A percentile compares a stretch with the other conserved stretches of the same genome.
phyloP scores from a whole-genome alignment of 345 rosid species.

The Populus nigra region DNA sequence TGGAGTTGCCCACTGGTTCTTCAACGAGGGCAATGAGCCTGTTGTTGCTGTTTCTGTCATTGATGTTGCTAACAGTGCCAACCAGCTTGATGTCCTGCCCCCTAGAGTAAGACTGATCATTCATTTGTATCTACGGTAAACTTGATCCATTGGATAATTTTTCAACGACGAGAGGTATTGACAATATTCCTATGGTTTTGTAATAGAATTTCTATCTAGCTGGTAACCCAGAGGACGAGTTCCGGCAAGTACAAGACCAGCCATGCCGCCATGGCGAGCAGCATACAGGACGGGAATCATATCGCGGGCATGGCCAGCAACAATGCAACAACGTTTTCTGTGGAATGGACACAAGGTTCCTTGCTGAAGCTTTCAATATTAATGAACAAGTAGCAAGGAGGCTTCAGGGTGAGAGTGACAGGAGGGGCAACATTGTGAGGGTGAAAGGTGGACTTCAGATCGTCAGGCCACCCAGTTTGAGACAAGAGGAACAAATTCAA shows the following conservation, averaged over 20 bases:
- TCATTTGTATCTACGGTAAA: background rate
- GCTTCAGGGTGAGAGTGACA: slow-evolving; percentile 46
- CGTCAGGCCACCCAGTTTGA: slow-evolving; percentile 14
- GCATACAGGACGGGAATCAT: background rate
- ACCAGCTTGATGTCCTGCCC: slow-evolving; percentile 58
- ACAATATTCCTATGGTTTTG: background rate
- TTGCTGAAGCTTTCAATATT: slow-evolving; percentile 62
- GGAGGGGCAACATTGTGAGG: slow-evolving; percentile 56
- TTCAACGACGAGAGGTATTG: background rate
- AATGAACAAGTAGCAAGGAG: slow-evolving; percentile 35
- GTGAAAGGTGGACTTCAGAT: slow-evolving; percentile 50
- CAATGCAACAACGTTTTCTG: slow-evolving; percentile 49
- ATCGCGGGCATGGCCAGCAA: slow-evolving; percentile 18
- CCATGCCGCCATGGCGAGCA: background rate
- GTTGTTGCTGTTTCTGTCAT: slow-evolving; percentile 39
- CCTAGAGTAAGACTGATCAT: slow-evolving; percentile 49
- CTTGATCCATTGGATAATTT: background rate
- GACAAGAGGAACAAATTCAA: slow-evolving; percentile 17
- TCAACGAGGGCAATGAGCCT: slow-evolving; percentile 51
- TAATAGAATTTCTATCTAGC: slow-evolving; percentile 60
- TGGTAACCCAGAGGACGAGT: slow-evolving; percentile 57
- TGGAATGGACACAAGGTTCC: slow-evolving; percentile 46
- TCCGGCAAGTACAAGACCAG: background rate
- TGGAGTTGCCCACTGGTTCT: slow-evolving; percentile 56
- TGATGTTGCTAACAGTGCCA: slow-evolving; percentile 36